These are phyloP conservation scores for Podaxis pistillaris DNA, from an alignment of 768 basidiomycete species.

Conservation along the genomic window DNA sequence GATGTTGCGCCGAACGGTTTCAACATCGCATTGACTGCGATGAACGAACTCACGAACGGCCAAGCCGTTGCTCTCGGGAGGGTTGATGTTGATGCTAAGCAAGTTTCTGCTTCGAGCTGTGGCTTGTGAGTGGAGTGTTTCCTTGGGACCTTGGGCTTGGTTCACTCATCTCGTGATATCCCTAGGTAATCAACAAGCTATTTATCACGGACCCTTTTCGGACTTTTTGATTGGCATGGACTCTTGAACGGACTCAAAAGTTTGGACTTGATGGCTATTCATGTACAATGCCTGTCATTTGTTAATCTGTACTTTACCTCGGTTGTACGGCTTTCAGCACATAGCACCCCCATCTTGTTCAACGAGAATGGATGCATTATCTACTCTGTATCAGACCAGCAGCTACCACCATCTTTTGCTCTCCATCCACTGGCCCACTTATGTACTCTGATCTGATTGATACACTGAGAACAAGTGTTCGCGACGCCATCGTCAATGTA, in stretches of 20 bases:
- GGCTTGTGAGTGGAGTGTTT: conserved; percentile 35
- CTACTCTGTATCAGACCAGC: background rate
- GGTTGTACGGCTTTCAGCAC: background rate
- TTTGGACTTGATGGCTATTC: background rate
- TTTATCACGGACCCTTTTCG: background rate
- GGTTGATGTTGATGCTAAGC: conserved; percentile 39
- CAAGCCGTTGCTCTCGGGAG: conserved; percentile 47
- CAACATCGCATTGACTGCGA: conserved; percentile 48
- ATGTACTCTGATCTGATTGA: conserved; percentile 44
- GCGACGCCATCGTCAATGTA: conserved; percentile 55
- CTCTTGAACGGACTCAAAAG: background rate
- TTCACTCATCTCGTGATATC: background rate
- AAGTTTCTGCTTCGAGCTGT: conserved; percentile 48
- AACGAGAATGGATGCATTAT: background rate
- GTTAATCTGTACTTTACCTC: background rate
- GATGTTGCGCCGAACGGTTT: conserved; percentile 47
- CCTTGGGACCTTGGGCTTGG: background rate
- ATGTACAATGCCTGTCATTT: background rate
- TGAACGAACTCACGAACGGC: conserved; percentile 51
- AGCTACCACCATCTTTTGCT: conserved; percentile 20
- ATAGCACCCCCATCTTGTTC: background rate
- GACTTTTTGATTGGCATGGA: background rate
- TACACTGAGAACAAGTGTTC: conserved; percentile 33
- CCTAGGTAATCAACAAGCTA: background rate
- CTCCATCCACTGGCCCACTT: conserved; percentile 47